Evolutionary conservation across 2,329 filamentous ascomycete genomes (phyloP), one percentile per base, ranked within the genome.

Genomic region (Arthrobotrys entomopaga): DNA sequence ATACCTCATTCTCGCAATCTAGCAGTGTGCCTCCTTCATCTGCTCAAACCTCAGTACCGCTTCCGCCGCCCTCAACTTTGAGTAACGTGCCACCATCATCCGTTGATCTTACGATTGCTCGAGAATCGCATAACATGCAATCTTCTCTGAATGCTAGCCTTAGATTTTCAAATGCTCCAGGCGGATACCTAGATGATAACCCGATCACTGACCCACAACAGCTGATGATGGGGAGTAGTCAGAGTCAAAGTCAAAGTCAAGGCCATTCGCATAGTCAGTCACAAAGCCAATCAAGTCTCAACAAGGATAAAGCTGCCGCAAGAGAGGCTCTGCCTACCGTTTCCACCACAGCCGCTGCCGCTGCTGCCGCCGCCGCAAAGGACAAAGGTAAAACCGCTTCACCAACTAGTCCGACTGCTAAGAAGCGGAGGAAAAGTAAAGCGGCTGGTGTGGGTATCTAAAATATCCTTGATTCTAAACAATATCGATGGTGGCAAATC

Each of bases 141-240:
- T 78, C 80, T 0, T 82, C 81, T 0, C 79, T 85, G 2, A 82
- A 86, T 71, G 76, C 80, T 3, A 82, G 84, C 13, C 80, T 85
- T 88, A 75, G 81, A 83, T 77, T 83, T 87, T 46, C 86, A 88
- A 77, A 82, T 87, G 80, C 84, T 84, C 75, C 87, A 42, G 85
- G 87, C 56, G 87, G 90, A 76, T 90, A 88, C 79, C 86, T 90
- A 81, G 87, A 90, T 80, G 87, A 89, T 80, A 90, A 89, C 77
- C 87, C 88, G 48, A 89, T 90, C 77, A 89, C 87, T 0, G 88
- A 88, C 56, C 84, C 71, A 22, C 71, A 75, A 22, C 70, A 74
- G 46, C 49, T 74, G 20, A 74, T 74, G 70, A 67, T 74, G 70
- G 70, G 63, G n/a, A 74, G 43, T 15, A 74, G 63, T 34, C 70